Percentiles rank a stretch among this genome's conserved stretches.
phyloP scores from a whole-genome alignment of 179 eudicot genomes.

The Kewa caespitosa region DNA sequence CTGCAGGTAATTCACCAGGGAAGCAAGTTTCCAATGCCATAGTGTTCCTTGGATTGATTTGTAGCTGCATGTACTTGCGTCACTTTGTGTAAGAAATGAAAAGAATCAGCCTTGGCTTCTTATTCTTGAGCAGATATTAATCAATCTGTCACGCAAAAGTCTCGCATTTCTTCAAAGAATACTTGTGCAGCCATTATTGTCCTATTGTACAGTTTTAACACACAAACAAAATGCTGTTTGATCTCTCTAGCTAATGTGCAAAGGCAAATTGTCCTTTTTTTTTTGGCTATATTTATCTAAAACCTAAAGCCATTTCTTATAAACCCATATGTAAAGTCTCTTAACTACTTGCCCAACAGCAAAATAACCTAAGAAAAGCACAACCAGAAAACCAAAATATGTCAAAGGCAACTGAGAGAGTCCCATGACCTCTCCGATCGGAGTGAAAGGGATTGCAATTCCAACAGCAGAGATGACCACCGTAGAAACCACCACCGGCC shows the following conservation, averaged over 20 bases:
- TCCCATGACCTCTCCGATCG: conserved; percentile 40
- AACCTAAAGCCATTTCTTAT: conserved; percentile 46
- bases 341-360: conserved; percentile 39
- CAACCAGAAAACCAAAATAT: conserved; percentile 41
- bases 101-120: neutral
- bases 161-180: neutral
- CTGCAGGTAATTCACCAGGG: conserved; percentile 48
- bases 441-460: conserved; percentile 28
- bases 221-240: neutral
- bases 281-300: neutral
- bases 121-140: no score
- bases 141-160: neutral
- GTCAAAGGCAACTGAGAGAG: conserved; percentile 33
- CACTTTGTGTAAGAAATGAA: conserved; percentile 23
- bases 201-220: neutral
- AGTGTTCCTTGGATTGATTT: conserved; percentile 32
- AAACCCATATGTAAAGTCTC: conserved; percentile 41
- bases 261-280: neutral
- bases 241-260: conserved; percentile 2
- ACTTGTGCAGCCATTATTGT: neutral
- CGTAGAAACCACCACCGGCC: conserved; percentile 49
- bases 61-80: conserved; percentile 32
- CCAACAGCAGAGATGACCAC: conserved; percentile 41
- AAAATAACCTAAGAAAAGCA: conserved; percentile 45
- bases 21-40: conserved; percentile 15